These are phyloP conservation scores for Sporothrix schenckii DNA, from an alignment of 2,329 filamentous ascomycete genomes.

Conservation along the genomic window DNA sequence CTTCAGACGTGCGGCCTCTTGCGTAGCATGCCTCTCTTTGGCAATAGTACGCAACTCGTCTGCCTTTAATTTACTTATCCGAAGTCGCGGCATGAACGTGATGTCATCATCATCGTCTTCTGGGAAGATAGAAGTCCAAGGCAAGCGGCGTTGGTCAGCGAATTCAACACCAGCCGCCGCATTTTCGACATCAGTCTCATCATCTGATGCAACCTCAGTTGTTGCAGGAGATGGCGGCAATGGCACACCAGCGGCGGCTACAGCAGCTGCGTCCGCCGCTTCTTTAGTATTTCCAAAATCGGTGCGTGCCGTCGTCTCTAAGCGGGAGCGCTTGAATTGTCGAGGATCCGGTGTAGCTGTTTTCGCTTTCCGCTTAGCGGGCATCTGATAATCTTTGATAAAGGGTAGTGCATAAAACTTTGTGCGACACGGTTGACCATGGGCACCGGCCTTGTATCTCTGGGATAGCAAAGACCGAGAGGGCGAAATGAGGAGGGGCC, in stretches of 20 bases:
- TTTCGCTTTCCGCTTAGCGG: conserved; percentile 33
- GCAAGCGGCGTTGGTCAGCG: conserved; percentile 9
- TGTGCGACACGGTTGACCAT: neutral
- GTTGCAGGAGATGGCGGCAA: conserved; percentile 34
- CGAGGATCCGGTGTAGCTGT: conserved; percentile 4
- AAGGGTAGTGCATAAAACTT: neutral
- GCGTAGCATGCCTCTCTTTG: conserved; percentile 33
- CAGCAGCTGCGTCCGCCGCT: conserved; percentile 23
- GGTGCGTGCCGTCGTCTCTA: neutral
- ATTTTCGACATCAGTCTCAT: neutral
- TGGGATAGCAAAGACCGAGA: conserved; percentile 31
- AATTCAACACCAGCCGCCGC: neutral
- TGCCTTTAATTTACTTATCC: conserved; percentile 38
- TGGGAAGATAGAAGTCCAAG: conserved; percentile 28
- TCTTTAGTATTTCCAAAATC: neutral
- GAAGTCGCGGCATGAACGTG: conserved; percentile 31
- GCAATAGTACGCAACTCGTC: conserved; percentile 37
- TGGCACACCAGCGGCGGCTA: conserved; percentile 23
- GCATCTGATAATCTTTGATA: conserved; percentile 24
- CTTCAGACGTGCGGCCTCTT: conserved; percentile 37
- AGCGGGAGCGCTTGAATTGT: conserved; percentile 31
- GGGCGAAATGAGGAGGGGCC: conserved; percentile 26
- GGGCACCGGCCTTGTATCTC: conserved; percentile 18
- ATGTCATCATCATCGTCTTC: conserved; percentile 27
- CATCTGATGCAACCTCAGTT: conserved; percentile 33